phyloP scores from a whole-genome alignment of 2,329 filamentous ascomycete genomes.

The Neofusicoccum ribis region DNA sequence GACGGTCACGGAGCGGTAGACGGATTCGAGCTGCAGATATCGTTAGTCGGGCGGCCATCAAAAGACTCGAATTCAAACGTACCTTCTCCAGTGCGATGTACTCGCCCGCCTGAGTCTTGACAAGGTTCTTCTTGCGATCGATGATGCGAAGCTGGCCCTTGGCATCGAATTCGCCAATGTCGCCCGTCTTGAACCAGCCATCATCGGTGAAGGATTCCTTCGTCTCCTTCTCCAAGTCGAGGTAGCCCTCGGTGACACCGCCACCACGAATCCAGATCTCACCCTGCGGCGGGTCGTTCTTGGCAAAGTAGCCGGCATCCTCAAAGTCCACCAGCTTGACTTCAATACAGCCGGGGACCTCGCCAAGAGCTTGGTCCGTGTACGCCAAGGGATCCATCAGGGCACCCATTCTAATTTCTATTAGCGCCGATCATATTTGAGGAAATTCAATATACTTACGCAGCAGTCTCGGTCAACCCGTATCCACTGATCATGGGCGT shows the following conservation, averaged over 20 bases:
- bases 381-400: constrained; percentile 82
- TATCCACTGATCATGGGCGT: constrained; percentile 95
- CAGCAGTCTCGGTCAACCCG: constrained; percentile 89
- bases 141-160: constrained; percentile 83
- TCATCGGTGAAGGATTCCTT: constrained; percentile 73
- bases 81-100: constrained; percentile 91
- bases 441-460: constrained; percentile 35
- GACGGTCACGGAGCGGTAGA: constrained; percentile 78
- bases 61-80: not conserved
- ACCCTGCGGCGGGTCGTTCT: constrained; percentile 77
- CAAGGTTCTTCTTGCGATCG: constrained; percentile 96
- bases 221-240: constrained; percentile 83
- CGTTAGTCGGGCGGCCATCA: not conserved
- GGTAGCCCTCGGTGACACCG: constrained; percentile 76
- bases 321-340: constrained; percentile 89
- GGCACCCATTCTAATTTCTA: constrained; percentile 61
- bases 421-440: not conserved
- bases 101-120: constrained; percentile 93
- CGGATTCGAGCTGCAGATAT: constrained; percentile 69
- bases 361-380: constrained; percentile 74
- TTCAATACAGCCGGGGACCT: constrained; percentile 75
- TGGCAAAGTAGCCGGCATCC: constrained; percentile 81
- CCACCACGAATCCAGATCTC: constrained; percentile 87
- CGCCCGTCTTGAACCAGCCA: constrained; percentile 96
- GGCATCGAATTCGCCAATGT: constrained; percentile 85